These are phyloP conservation scores for Clavispora santaluciae DNA, from an alignment of 805 yeast genomes.

Conservation along the genomic window DNA sequence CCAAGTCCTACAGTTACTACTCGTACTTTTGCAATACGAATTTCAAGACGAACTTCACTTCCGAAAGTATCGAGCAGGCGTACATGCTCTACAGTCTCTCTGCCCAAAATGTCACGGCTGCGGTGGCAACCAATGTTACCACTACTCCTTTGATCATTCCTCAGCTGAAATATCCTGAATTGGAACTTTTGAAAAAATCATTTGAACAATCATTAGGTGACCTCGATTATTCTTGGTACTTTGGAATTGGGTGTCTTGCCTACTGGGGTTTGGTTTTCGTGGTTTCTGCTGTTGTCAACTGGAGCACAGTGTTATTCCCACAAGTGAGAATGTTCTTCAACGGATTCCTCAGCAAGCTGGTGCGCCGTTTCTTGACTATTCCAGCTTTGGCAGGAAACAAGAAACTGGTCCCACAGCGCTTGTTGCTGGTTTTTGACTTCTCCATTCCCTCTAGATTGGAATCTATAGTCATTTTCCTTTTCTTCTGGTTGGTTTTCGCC, in stretches of 20 bases:
- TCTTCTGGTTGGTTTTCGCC: slow-evolving; percentile 12
- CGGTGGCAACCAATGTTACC: slow-evolving; percentile 4
- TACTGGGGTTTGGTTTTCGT: slow-evolving; percentile 47
- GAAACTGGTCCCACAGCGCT: slow-evolving; percentile 5
- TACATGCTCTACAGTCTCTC: slow-evolving; percentile 10
- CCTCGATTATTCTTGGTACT: slow-evolving; percentile 34
- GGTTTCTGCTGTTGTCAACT: slow-evolving; percentile 37
- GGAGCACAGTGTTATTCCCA: slow-evolving; percentile 39
- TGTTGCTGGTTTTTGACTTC: slow-evolving; percentile 15
- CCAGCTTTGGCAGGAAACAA: slow-evolving; percentile 23
- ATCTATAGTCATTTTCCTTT: slow-evolving; percentile 19
- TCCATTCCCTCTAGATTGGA: slow-evolving; percentile 29
- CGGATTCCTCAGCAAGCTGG: slow-evolving; percentile 22
- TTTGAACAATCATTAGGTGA: slow-evolving; percentile 33
- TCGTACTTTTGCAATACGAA: neutral
- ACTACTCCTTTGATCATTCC: neutral
- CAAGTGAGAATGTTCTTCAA: slow-evolving; percentile 22
- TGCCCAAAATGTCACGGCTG: slow-evolving; percentile 10
- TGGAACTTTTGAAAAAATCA: neutral
- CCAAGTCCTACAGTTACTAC: slow-evolving; percentile 7
- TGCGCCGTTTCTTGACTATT: slow-evolving; percentile 23
- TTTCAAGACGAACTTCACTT: slow-evolving; percentile 46
- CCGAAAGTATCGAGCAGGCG: slow-evolving; percentile 60
- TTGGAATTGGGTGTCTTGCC: slow-evolving; percentile 37
- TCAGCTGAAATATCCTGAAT: slow-evolving; percentile 19